Evolutionary conservation across 805 yeast genomes (phyloP).

Genomic region (Candida vartiovaarae): DNA sequence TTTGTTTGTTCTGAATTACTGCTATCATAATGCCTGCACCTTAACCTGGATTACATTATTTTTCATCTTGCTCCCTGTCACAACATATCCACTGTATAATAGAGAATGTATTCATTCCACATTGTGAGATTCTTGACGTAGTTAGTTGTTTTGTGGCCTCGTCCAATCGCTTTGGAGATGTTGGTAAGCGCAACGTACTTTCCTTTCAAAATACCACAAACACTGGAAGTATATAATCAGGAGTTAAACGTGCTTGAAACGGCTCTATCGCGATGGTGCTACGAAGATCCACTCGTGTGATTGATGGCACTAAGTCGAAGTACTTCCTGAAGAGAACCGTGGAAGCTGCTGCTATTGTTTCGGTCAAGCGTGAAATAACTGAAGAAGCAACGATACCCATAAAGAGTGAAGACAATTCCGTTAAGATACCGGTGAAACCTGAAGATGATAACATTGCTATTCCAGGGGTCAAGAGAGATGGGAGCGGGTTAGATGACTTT

Average conservation of each 20-base stretch:
- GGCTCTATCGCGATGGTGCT: background rate
- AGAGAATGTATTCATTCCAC: background rate
- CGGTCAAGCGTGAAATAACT: slow-evolving; percentile 5
- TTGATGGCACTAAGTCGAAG: slow-evolving; percentile 1
- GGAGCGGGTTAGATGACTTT: slow-evolving; percentile 1
- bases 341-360: background rate
- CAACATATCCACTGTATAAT: background rate
- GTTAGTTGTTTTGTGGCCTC: no score
- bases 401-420: no score
- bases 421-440: no score
- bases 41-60: background rate
- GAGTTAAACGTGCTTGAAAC: no score
- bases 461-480: background rate
- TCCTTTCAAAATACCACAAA: no score
- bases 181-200: no score
- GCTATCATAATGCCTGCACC: no score
- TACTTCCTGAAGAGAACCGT: background rate
- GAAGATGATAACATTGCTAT: slow-evolving; percentile 2
- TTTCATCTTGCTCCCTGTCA: background rate
- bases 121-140: no score
- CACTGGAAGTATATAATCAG: no score
- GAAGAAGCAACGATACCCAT: background rate
- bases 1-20: no score
- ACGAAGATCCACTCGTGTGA: background rate
- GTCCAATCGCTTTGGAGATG: no score